These are phyloP conservation scores for Lactarius sp. DNA, from an alignment of 768 basidiomycete species.

Conservation along the genomic window DNA sequence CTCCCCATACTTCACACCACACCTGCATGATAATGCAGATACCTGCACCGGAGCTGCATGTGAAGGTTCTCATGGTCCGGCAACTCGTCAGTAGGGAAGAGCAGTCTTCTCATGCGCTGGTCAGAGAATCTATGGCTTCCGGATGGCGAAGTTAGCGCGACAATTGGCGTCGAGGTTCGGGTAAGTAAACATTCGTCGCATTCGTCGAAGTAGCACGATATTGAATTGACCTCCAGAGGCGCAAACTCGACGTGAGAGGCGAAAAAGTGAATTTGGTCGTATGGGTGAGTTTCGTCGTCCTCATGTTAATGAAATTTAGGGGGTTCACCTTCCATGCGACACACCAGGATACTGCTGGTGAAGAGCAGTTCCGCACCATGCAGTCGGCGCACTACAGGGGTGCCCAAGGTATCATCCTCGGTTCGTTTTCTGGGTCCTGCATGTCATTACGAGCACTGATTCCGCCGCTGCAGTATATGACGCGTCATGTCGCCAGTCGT, in stretches of 20 bases:
- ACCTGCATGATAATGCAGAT: too few species aligned
- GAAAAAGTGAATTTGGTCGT: constrained; percentile 90
- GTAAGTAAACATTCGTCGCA: constrained; percentile 40
- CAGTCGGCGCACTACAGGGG: constrained; percentile 92
- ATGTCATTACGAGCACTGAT: background rate
- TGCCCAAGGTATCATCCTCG: constrained; percentile 76
- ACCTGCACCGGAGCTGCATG: too few species aligned
- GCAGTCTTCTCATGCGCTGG: constrained; percentile 61
- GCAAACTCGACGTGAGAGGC: constrained; percentile 80
- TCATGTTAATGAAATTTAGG: background rate
- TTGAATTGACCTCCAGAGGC: constrained; percentile 46
- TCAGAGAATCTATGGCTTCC: constrained; percentile 94
- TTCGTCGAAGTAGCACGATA: background rate
- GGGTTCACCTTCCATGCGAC: background rate
- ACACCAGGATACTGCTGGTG: constrained; percentile 84
- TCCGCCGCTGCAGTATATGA: constrained; percentile 68
- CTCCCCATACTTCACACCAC: too few species aligned
- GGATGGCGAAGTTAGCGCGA: constrained; percentile 81
- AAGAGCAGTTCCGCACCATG: constrained; percentile 93
- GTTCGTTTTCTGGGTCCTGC: constrained; percentile 32
- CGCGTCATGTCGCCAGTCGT: constrained; percentile 85
- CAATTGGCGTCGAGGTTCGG: constrained; percentile 82
- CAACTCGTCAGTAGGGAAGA: constrained; percentile 89
- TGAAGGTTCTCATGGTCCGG: constrained; percentile 47
- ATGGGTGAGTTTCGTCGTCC: constrained; percentile 59